Evolutionary conservation across 1,284 basidiomycete species (phyloP), one percentile per base, ranked within the genome.

Genomic region (Wolfiporia cocos): DNA sequence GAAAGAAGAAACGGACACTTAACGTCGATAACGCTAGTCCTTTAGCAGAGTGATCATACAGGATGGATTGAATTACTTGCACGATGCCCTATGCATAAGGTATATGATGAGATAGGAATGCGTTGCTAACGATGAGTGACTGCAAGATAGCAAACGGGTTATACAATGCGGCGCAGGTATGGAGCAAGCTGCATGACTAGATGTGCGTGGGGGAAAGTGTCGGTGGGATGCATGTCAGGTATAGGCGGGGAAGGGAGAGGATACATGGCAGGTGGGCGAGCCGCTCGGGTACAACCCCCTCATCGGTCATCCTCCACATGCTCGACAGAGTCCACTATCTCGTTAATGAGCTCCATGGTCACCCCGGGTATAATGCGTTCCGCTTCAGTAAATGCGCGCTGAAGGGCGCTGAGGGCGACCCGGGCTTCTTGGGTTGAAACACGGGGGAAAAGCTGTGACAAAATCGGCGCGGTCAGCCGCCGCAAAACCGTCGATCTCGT

Each of bases 241-340:
- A 38, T 22, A 42, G 31, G 46, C 39, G 46, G 36, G 34, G 37
- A 33, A 40, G 44, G 19, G 38, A 40, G 32, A 43, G 24, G 18
- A 17, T 7, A 15, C 5, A 22, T 21, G 20, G 33, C 21, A 33
- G 34, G 32, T 15, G 22, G 37, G 11, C 26, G 29, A 20, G 32
- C 20, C 17, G 26, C 26, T 9, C 15, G n/a, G 11, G 32, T 21
- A 33, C 40, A 18, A 20, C 28, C 22, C 12, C 12, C 32, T 62
- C 50, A 57, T 49, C 49, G 54, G 37, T 80, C 78, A 17, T 88
- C 86, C 47, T 89, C 86, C 30, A 90, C 86, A 53, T 86, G 86
- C 59, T 90, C 87, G n/a, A 90, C 86, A n/a, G 87, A 89, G 59
- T 91, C 87, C 18, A 90, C 87, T 48, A 90, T 88, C 65, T 90